Evolutionary conservation across 2,329 filamentous ascomycete genomes (phyloP), one percentile per base, ranked within the genome.

Genomic region (Exophiala viscosa): DNA sequence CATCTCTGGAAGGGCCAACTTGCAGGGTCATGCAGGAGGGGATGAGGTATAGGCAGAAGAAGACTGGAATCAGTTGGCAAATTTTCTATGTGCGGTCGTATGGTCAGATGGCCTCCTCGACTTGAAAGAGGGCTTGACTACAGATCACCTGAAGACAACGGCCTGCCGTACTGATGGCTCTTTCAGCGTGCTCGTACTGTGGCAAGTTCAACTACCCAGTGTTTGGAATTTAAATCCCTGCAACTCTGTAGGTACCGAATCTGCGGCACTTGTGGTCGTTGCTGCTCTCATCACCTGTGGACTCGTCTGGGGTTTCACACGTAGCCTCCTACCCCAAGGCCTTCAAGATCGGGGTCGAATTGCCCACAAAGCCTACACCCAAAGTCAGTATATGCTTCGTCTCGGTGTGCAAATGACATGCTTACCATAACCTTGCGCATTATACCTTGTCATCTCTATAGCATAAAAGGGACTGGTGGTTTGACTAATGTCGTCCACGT

Each of bases 401-500:
- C 13, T 36, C 14, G 3, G 1, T 32, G 11, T 8, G 31, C 8
- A 33, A 11, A 11, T 17, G 14, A 40, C 48, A 3, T 13, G 48
- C 47, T 11, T 14, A 55, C 52, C 52, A 31, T 55, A 50, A 13
- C 47, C 43, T 6, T 45, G 33, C n/a, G 52, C 52, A 36, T 55
- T 55, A 31, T 55, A 55, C 13, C 52, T 44, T 3, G 36, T 43
- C 52, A 55, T 55, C 11, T 51, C 35, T 9, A 41, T 18, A 8
- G 52, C 47, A n/a, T 13, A 55, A 8, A 33, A 13, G 9, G 66
- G 67, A 54, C 64, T 66, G 8, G 63, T 74, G 8, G 79, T 82
- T 7, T 71, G 79, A 46, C 74, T 76, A 35, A 74, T 77, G 62
- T 83, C 79, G n/a, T 72, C 71, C 11, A 83, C 59, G 61, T 82